These are phyloP conservation scores for Pseudogymnoascus sp. DNA, from an alignment of 2,329 filamentous ascomycete genomes.

Conservation along the genomic window DNA sequence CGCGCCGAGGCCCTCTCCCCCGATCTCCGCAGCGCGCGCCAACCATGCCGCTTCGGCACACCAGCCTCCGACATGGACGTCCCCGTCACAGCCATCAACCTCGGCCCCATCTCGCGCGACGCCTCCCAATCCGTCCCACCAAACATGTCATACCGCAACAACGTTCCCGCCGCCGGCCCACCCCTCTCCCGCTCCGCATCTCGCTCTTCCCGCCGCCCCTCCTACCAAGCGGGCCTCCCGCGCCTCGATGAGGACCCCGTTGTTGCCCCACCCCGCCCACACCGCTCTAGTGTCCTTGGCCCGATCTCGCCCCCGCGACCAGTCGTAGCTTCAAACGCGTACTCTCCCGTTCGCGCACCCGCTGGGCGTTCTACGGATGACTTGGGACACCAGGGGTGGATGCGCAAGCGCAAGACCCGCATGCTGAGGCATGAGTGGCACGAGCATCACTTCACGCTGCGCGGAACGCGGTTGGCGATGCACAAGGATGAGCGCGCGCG, in stretches of 20 bases:
- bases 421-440: slow-evolving; percentile 91
- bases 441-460: slow-evolving; percentile 81
- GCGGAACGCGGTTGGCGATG: slow-evolving; percentile 65
- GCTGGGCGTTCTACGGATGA: slow-evolving; percentile 39
- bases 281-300: neutral
- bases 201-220: slow-evolving; percentile 29
- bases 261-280: slow-evolving; percentile 26
- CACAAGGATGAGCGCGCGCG: slow-evolving; percentile 52
- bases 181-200: slow-evolving; percentile 20
- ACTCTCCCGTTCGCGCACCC: slow-evolving; percentile 33
- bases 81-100: slow-evolving; percentile 63
- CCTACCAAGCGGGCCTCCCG: slow-evolving; percentile 44
- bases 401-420: slow-evolving; percentile 88
- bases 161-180: slow-evolving; percentile 20
- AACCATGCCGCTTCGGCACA: slow-evolving; percentile 69
- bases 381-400: slow-evolving; percentile 70
- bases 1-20: slow-evolving; percentile 42
- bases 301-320: slow-evolving; percentile 3
- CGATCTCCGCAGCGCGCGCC: slow-evolving; percentile 43
- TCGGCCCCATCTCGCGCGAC: slow-evolving; percentile 68
- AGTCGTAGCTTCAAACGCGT: slow-evolving; percentile 35
- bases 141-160: slow-evolving; percentile 71
- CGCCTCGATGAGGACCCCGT: slow-evolving; percentile 54
- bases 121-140: slow-evolving; percentile 86
- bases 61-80: slow-evolving; percentile 88